Conservation (phyloP, 176 grass and related monocot genomes). For the Cenchrus purpureus region DNA sequence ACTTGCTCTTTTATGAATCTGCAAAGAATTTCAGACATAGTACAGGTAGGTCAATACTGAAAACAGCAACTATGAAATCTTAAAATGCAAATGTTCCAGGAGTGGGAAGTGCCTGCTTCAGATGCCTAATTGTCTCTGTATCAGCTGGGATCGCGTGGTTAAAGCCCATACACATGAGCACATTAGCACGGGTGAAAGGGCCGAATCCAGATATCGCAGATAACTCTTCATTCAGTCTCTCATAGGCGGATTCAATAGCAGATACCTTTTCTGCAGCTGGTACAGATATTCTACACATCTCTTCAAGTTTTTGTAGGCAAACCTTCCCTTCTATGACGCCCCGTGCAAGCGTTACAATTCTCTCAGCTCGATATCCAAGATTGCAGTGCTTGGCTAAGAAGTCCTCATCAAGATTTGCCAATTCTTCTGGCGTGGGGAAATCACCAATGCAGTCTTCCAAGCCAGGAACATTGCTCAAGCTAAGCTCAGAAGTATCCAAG, state of each 20-base stretch:
- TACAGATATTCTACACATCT: conserved; percentile 38
- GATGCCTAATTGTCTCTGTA: conserved; percentile 75
- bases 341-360: conserved; percentile 69
- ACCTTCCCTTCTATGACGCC: conserved; percentile 56
- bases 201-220: conserved; percentile 62
- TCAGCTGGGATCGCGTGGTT: conserved; percentile 72
- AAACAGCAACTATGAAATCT: background rate
- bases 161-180: conserved; percentile 88
- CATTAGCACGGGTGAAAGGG: conserved; percentile 81
- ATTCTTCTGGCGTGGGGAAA: conserved; percentile 71
- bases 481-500: conserved; percentile 28
- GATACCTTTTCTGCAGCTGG: conserved; percentile 37
- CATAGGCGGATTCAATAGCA: conserved; percentile 31
- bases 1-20: conserved; percentile 67
- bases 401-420: conserved; percentile 55
- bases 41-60: background rate
- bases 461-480: background rate
- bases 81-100: conserved; percentile 11
- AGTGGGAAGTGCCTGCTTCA: conserved; percentile 53
- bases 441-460: conserved; percentile 45
- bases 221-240: conserved; percentile 58
- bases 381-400: conserved; percentile 56
- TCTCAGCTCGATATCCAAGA: conserved; percentile 72
- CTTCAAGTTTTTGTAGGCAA: conserved; percentile 57
- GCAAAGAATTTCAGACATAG: conserved; percentile 29